Evolutionary conservation across 148 eudicot genomes (phyloP), one percentile per base, ranked within the genome.

Genomic region (Agrostemma githago): DNA sequence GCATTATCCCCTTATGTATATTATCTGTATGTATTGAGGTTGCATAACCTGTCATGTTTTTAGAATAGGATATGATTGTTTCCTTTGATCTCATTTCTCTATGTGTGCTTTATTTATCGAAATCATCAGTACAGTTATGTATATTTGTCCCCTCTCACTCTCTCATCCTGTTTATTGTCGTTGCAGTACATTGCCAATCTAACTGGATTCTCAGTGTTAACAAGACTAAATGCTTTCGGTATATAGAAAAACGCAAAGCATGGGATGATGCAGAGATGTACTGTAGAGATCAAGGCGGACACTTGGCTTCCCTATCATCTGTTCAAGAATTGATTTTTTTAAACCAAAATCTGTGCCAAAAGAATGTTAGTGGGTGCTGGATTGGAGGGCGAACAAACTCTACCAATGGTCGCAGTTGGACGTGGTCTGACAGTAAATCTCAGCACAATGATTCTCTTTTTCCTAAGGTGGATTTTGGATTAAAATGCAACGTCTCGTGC

Each of bases 241-340:
- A 79, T 68, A 6, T 76, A 67, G 71, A 73, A 72, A 84, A 70
- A 19, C 42, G 76, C 51, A 68, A 66, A 68, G 78, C 91, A 65
- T 90, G 97, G 91, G 88, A 87, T 37, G 83, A 86, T 19, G 83
- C 96, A 15, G 88, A 88, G 82, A 79, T 66, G n/a, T 72, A 79
- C 40, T 92, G 97, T 74, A 66, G 72, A 73, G 43, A 63, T 79
- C 51, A 82, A 72, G 62, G 68, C 72, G 97, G 91, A 74, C 88
- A 85, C 76, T 77, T 92, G 72, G 95, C 89, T 15, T 82, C 89
- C 67, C 43, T 84, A 40, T 74, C 77, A 46, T 92, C 92, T 48
- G 62, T 79, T 65, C 78, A 82, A 58, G 97, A 92, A 69, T 77
- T 88, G 43, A 76, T 12, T 75, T 80, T 85, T 75, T 84, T 79